phyloP scores from a whole-genome alignment of 2,329 filamentous ascomycete genomes.

The Nigrograna mackinnonii region DNA sequence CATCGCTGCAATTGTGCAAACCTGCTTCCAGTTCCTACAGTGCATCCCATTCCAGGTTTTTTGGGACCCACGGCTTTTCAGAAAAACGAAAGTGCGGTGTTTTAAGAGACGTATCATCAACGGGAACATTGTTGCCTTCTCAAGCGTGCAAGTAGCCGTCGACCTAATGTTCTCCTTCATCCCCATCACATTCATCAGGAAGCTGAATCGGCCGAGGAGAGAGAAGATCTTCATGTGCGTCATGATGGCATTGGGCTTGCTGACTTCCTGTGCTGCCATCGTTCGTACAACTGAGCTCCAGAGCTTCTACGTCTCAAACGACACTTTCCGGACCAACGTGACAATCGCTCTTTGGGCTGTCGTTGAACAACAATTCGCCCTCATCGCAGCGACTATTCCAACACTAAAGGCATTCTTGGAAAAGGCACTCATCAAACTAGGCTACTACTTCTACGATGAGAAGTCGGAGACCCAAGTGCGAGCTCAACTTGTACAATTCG shows the following conservation, averaged over 20 bases:
- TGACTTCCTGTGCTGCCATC: constrained; percentile 23
- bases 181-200: constrained; percentile 27
- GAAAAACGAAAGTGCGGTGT: constrained; percentile 13
- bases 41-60: constrained; percentile 27
- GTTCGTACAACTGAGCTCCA: constrained; percentile 22
- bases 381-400: constrained; percentile 30
- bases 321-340: constrained; percentile 24
- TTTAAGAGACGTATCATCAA: constrained; percentile 18
- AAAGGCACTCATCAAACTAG: constrained; percentile 11
- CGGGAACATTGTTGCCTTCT: constrained; percentile 24
- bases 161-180: constrained; percentile 27
- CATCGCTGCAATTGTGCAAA: constrained; percentile 18
- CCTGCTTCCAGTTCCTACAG: constrained; percentile 26
- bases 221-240: constrained; percentile 29
- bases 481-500: constrained; percentile 15
- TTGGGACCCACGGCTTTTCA: constrained; percentile 24
- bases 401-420: constrained; percentile 27
- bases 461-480: constrained; percentile 15
- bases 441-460: constrained; percentile 21
- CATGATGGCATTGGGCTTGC: constrained; percentile 28
- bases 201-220: constrained; percentile 19
- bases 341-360: constrained; percentile 22
- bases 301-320: constrained; percentile 14
- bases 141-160: constrained; percentile 16
- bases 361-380: constrained; percentile 27